Conservation (phyloP, 805 yeast genomes). For the Alloascoidea hylecoeti region DNA sequence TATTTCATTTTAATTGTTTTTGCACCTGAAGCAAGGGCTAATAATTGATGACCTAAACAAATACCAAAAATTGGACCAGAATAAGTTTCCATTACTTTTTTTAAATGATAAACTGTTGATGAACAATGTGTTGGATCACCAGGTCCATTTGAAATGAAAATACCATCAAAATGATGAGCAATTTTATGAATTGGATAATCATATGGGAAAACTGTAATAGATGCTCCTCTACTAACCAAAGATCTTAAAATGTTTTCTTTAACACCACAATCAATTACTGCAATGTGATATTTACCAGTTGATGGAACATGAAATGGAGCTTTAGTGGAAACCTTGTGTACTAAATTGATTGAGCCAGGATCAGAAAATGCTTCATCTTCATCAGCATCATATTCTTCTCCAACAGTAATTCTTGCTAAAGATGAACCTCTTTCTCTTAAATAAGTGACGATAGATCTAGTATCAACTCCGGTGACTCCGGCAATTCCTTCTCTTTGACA, state of each 20-base stretch:
- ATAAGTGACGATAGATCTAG: slow-evolving; percentile 85
- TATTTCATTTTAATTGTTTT: slow-evolving; percentile 85
- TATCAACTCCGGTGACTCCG: slow-evolving; percentile 93
- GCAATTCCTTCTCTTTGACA: slow-evolving; percentile 94
- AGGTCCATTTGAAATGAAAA: slow-evolving; percentile 92
- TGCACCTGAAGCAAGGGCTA: slow-evolving; percentile 93
- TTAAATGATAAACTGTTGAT: slow-evolving; percentile 60
- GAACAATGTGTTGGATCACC: slow-evolving; percentile 94
- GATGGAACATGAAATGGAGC: slow-evolving; percentile 84
- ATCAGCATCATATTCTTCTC: slow-evolving; percentile 84
- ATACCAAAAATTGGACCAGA: slow-evolving; percentile 92
- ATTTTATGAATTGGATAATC: slow-evolving; percentile 86
- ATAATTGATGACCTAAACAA: slow-evolving; percentile 93
- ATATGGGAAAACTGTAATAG: slow-evolving; percentile 92
- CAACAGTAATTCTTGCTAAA: slow-evolving; percentile 78
- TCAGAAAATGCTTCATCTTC: slow-evolving; percentile 85
- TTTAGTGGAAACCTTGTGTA: slow-evolving; percentile 87
- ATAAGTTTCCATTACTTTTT: slow-evolving; percentile 49
- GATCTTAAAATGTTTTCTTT: slow-evolving; percentile 95
- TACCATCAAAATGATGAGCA: slow-evolving; percentile 87
- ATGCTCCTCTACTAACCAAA: slow-evolving; percentile 87
- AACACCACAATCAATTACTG: slow-evolving; percentile 95
- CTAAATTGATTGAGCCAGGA: slow-evolving; percentile 83
- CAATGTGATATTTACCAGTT: slow-evolving; percentile 61
- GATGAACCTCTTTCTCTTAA: slow-evolving; percentile 96